Percentiles rank a stretch among this genome's conserved stretches.
Evolutionary conservation across 169 alveolate genomes (phyloP).

Genomic region (Plasmodium chabaudi): DNA sequence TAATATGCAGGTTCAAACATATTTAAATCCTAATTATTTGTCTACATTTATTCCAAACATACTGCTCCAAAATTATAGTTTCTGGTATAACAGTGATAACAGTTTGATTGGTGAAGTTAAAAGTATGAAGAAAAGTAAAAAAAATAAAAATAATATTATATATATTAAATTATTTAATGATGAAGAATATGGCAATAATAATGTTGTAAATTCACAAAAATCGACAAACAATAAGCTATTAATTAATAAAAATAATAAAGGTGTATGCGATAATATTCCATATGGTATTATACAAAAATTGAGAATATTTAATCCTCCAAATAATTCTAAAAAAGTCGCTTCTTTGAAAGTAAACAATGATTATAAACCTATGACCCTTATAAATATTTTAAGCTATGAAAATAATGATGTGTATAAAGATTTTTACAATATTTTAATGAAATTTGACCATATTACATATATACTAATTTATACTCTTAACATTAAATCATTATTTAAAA

Average conservation of each 20-base stretch:
- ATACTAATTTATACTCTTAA: constrained; percentile 55
- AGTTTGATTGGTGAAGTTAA: constrained; percentile 72
- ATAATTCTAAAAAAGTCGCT: constrained; percentile 36
- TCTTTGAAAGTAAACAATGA: constrained; percentile 57
- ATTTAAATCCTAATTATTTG: constrained; percentile 43
- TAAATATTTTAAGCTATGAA: constrained; percentile 57
- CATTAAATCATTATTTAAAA: constrained; percentile 41
- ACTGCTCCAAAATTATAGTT: constrained; percentile 43
- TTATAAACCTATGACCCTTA: constrained; percentile 46
- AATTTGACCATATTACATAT: constrained; percentile 71
- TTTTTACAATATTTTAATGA: constrained; percentile 49
- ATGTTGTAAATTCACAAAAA: not conserved
- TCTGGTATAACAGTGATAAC: constrained; percentile 49
- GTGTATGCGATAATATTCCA: not conserved
- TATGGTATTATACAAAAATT: constrained; percentile 66
- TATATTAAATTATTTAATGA: constrained; percentile 37
- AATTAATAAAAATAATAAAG: not conserved
- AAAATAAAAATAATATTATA: constrained; percentile 60
- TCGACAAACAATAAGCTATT: constrained; percentile 7
- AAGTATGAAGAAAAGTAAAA: constrained; percentile 40
- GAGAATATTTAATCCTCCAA: constrained; percentile 9
- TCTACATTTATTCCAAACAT: constrained; percentile 59
- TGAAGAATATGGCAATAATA: not conserved
- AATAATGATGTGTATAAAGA: constrained; percentile 67
- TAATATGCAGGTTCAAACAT: constrained; percentile 63